These are phyloP conservation scores for Candida anutae DNA, from an alignment of 1,139 yeast species.

Conservation along the genomic window DNA sequence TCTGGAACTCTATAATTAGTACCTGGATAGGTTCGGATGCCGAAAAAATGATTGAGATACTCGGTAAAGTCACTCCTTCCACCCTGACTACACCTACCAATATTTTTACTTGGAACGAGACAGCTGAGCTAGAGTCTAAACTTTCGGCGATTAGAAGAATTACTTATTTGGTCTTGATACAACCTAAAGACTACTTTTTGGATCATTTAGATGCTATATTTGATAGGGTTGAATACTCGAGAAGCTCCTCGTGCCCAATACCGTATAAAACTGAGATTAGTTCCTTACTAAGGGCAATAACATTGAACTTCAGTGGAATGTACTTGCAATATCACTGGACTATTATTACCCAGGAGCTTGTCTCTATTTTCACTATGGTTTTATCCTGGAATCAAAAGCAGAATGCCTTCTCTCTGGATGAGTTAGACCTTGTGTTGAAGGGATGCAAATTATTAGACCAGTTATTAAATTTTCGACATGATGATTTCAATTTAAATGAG, in stretches of 20 bases:
- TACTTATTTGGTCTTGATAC: constrained; percentile 52
- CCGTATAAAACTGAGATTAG: constrained; percentile 40
- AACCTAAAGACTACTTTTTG: constrained; percentile 52
- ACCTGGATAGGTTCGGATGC: constrained; percentile 54
- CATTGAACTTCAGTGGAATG: constrained; percentile 52
- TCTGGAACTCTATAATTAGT: constrained; percentile 46
- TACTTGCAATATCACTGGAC: constrained; percentile 72
- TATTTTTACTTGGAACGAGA: constrained; percentile 70
- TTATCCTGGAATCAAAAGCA: constrained; percentile 20
- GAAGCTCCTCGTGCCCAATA: constrained; percentile 24
- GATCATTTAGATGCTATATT: constrained; percentile 42
- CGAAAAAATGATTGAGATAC: constrained; percentile 51
- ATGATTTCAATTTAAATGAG: constrained; percentile 73
- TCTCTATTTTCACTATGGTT: constrained; percentile 41
- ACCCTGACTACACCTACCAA: constrained; percentile 45
- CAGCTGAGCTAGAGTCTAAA: constrained; percentile 49
- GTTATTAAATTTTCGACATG: constrained; percentile 55
- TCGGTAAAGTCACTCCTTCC: constrained; percentile 41
- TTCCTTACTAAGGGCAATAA: constrained; percentile 53
- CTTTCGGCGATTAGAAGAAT: constrained; percentile 48
- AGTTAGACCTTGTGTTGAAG: constrained; percentile 39
- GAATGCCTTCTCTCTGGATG: constrained; percentile 25
- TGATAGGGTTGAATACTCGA: constrained; percentile 39
- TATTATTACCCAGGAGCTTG: constrained; percentile 53
- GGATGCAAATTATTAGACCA: constrained; percentile 77